Percentiles rank a stretch among this genome's conserved stretches.
These are phyloP conservation scores for Dipteronia sinensis DNA, from an alignment of 345 rosid species.

Conservation along the genomic window DNA sequence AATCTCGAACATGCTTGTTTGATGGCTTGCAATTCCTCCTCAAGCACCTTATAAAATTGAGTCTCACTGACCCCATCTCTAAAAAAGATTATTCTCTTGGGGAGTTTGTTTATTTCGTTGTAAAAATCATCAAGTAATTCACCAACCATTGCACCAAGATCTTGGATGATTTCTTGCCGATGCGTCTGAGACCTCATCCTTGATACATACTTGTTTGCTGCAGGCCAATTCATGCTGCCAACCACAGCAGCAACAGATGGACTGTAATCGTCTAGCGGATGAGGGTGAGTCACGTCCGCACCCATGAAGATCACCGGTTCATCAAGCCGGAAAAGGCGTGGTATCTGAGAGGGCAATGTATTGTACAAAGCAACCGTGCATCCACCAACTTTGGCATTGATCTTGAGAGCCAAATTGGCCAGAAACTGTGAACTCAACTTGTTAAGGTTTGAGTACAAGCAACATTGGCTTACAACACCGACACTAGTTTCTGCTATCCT, in stretches of 20 bases:
- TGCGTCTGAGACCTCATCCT: constrained; percentile 98
- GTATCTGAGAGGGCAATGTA: constrained; percentile 78
- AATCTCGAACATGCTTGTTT: constrained; percentile 64
- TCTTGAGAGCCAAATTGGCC: constrained; percentile 90
- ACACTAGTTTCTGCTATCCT: constrained; percentile 88
- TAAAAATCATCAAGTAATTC: constrained; percentile 80
- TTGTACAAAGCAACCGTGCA: constrained; percentile 83
- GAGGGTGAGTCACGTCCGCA: constrained; percentile 97
- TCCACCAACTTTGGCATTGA: constrained; percentile 95
- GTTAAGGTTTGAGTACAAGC: constrained; percentile 80
- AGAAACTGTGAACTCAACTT: constrained; percentile 87
- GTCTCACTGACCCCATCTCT: constrained; percentile 97
- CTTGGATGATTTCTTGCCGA: constrained; percentile 86
- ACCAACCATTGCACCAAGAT: constrained; percentile 79
- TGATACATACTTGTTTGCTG: constrained; percentile 84
- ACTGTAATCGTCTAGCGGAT: constrained; percentile 89
- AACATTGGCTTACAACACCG: constrained; percentile 89
- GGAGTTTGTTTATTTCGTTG: constrained; percentile 65
- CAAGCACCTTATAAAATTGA: constrained; percentile 76
- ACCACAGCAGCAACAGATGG: constrained; percentile 98
- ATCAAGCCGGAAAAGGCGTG: constrained; percentile 58
- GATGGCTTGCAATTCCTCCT: constrained; percentile 76
- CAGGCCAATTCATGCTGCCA: constrained; percentile 99
- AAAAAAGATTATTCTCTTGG: constrained; percentile 84
- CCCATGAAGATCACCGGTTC: constrained; percentile 99